Evolutionary conservation across 1,139 yeast genomes (phyloP), one percentile per base, ranked within the genome.

Genomic region (Scheffersomyces titani): DNA sequence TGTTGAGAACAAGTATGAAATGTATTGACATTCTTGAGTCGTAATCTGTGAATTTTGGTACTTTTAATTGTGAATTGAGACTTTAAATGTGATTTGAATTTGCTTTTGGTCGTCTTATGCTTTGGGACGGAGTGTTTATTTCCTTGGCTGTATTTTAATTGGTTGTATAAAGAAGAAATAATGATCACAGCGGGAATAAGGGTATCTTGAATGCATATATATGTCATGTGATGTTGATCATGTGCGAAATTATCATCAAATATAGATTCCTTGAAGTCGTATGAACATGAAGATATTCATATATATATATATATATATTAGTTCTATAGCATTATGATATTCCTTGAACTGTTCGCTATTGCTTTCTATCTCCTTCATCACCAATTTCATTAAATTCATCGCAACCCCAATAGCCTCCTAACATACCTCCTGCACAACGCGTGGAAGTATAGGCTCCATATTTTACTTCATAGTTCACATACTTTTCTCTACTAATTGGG

Each of bases 1-100:
- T 83, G 70, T 93, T 94, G 68, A 93, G 87, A 52, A 94, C 89
- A 51, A 93, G 73, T 52, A 93, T 79, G 72, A 86, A 93, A 64
- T 91, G 93, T 46, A 91, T 82, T 18, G 90, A 82, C 97, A 91
- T 90, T n/a, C 18, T 40, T 13, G 44, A 5, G 60, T 58, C 16
- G 20, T 13, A 3, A 47, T 47, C 20, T 9, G 22, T 47, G 22
- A 49, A 11, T 5, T 48, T n/a, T 40, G 6, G 53, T 13, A 7
- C 5, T 19, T 36, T 50, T n/a, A 9, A 20, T 13, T 16, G 13
- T 3, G 13, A 30, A 20, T 49, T 49, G 51, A 19, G 30, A 13
- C 21, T 13, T 20, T 19, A 21, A 21, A 5, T 16, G 19, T 9
- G 47, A 1, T 21, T 18, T 20, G 18, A 47, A 46, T 11, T n/a